Base-by-base conservation (phyloP, 805 yeast species). In the fission yeast (Schizosaccharomyces pombe) region DNA sequence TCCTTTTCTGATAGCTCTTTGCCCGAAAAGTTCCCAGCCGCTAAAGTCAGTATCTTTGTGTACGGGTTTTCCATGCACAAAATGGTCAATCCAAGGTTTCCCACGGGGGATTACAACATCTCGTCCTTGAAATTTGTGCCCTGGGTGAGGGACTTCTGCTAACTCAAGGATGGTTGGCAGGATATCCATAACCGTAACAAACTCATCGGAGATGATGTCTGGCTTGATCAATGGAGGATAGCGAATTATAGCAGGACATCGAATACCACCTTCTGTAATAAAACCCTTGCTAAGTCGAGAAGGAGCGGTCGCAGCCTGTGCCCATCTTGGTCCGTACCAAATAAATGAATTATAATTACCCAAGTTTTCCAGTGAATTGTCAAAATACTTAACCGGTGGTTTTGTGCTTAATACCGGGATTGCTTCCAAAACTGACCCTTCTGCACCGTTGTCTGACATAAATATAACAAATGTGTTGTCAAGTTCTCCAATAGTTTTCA, bases 391-490 rank as follows among this genome's bases (percentile, higher is more conserved):
- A 3, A 16, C 43, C 6, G 43, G 5, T 16, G 22, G 24, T n/a
- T 37, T 39, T 11, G 51, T 52, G 32, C 65, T 64, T 3, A 64
- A 57, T 49, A 74, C 62, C 1, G 82, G 79, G 59, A 74, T 64
- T 2, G 78, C 80, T 58, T 76, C 79, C 64, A 75, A 66, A 53
- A 75, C 63, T 70, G 75, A 72, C 14, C 81, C 79, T 61, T 77
- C 81, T 3, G 81, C 81, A 26, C 81, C 82, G 61, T 77, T 77
- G 62, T 77, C 81, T 2, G 80, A 75, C 72, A 76, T 73, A 65
- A 77, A 77, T 33, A 75, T 57, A n/a, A 77, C 67, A 58, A 76
- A 67, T 0, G 81, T 77, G 63, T 77, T 73, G 43, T 76, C 79
- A 29, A 70, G 62, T 60, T 75, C 74, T 11, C 70, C 74, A 1